Evolutionary conservation across 306 rosid species (phyloP).

Genomic region (Leucaena leucocephala): DNA sequence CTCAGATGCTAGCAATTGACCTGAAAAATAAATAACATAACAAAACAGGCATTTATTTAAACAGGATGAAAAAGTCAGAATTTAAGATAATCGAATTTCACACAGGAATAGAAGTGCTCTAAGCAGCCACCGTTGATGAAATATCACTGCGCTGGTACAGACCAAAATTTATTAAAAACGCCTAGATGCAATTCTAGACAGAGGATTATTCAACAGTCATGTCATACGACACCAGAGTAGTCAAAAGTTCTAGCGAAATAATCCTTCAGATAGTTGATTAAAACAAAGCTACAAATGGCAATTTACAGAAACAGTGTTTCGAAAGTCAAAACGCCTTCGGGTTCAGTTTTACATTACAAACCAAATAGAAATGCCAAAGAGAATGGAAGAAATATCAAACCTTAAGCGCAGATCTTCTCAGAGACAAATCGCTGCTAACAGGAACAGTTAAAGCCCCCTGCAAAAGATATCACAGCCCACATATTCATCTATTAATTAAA

Average conservation of each 20-base stretch:
- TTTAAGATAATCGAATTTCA: neutral
- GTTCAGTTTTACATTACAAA: neutral
- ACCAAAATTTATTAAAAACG: constrained; percentile 23
- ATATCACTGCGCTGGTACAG: neutral
- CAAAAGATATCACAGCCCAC: constrained; percentile 8
- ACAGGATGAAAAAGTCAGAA: constrained; percentile 9
- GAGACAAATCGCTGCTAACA: constrained; percentile 46
- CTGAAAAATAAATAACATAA: neutral
- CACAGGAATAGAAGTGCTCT: neutral
- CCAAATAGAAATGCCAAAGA: constrained; percentile 15
- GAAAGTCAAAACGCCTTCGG: constrained; percentile 7
- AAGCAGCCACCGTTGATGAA: neutral
- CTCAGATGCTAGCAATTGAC: neutral
- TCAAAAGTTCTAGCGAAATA: neutral
- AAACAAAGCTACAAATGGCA: constrained; percentile 2
- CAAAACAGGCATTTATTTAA: neutral
- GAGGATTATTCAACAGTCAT: constrained; percentile 9
- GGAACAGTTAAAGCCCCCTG: constrained; percentile 51
- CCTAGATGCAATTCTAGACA: neutral
- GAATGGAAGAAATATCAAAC: constrained; percentile 35
- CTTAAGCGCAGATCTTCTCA: constrained; percentile 54
- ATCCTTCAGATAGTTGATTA: constrained; percentile 8
- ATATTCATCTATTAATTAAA: constrained; percentile 30
- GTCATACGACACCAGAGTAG: neutral
- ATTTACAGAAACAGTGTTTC: constrained; percentile 3